These are phyloP conservation scores for Vigna radiata DNA, from an alignment of 306 rosid species.

Conservation along the genomic window DNA sequence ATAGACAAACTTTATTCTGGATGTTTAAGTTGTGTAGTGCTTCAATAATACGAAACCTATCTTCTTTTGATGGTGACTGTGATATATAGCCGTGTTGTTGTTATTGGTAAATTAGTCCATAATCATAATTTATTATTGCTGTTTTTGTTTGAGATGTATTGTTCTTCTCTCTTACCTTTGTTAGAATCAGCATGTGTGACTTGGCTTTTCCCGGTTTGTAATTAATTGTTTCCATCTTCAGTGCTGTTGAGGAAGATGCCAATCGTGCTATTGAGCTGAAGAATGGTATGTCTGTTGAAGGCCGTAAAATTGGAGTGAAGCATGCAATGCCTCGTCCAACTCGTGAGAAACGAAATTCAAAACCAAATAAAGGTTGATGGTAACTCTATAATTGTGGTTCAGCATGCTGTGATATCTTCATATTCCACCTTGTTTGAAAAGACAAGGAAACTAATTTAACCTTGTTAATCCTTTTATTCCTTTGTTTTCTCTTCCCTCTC, in stretches of 20 bases:
- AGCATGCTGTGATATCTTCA: conserved; percentile 16
- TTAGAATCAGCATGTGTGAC: conserved; percentile 22
- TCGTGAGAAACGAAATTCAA: conserved; percentile 69
- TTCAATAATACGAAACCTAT: conserved; percentile 5
- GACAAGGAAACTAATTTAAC: conserved; percentile 32
- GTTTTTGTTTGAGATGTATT: neutral
- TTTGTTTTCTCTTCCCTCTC: conserved; percentile 32
- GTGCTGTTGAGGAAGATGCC: conserved; percentile 90
- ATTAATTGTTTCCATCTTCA: conserved; percentile 50
- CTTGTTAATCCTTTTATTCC: neutral
- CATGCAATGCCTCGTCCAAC: conserved; percentile 88
- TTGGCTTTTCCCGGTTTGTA: conserved; percentile 24
- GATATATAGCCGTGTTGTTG: conserved; percentile 4
- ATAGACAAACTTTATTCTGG: neutral
- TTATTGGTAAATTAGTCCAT: conserved; percentile 13
- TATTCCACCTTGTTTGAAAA: conserved; percentile 8
- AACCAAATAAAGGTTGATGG: conserved; percentile 71
- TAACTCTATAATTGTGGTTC: conserved; percentile 35
- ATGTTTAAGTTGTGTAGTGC: neutral
- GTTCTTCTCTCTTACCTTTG: neutral
- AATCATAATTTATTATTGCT: conserved; percentile 18
- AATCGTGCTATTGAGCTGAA: conserved; percentile 81
- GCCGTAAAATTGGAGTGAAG: conserved; percentile 81
- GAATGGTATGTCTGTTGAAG: conserved; percentile 73
- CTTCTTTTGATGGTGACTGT: conserved; percentile 10